Conservation (phyloP, 2,329 filamentous ascomycete species). For the Apiospora kogelbergensis region DNA sequence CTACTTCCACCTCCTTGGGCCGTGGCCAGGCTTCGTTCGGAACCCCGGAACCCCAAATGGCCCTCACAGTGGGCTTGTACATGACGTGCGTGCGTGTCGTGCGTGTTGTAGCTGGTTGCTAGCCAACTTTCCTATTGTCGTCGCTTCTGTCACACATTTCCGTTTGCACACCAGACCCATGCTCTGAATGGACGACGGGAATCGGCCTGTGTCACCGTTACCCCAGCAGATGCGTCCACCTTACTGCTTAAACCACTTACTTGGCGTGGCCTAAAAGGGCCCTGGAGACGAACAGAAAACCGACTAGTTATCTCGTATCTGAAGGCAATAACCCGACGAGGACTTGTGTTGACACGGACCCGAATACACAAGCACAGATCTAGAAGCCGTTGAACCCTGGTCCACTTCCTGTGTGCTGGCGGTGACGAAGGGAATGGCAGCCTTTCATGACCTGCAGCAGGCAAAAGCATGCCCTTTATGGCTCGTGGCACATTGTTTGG, state of each 20-base stretch:
- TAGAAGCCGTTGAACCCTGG: neutral
- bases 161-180: slow-evolving; percentile 5
- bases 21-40: neutral
- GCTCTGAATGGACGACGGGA: neutral
- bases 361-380: neutral
- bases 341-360: neutral
- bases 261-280: neutral
- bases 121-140: neutral
- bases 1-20: neutral
- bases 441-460: neutral
- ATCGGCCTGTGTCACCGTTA: neutral
- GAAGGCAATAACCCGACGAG: neutral
- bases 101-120: neutral
- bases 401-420: neutral
- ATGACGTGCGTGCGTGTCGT: neutral
- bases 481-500: neutral
- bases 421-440: neutral
- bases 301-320: neutral
- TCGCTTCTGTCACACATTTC: slow-evolving; percentile 5
- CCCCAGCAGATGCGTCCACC: neutral
- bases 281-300: neutral
- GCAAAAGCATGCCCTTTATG: neutral
- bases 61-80: neutral
- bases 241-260: neutral
- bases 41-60: neutral